Percentiles rank a stretch among this genome's conserved stretches.
phyloP scores from a whole-genome alignment of 2,329 filamentous ascomycete species.

The Drechslerella coelobrocha region DNA sequence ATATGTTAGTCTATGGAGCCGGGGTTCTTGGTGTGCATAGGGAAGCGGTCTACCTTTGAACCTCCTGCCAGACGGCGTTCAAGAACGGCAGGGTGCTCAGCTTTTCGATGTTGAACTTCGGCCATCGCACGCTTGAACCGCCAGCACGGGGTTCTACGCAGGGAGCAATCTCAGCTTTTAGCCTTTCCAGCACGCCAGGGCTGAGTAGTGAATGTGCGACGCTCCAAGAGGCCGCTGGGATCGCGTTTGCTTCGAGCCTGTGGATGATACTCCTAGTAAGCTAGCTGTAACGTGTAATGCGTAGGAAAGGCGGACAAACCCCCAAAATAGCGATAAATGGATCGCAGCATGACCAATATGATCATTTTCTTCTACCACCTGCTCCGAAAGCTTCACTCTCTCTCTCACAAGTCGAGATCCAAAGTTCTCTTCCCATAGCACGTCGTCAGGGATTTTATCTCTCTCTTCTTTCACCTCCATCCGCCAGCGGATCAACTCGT shows the following conservation, averaged over 20 bases:
- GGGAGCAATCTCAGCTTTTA: conserved; percentile 16
- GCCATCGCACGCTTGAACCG: conserved; percentile 22
- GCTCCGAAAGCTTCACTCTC: conserved; percentile 23
- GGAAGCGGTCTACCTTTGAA: conserved; percentile 18
- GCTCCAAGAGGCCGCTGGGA: conserved; percentile 23
- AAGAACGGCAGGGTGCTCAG: conserved; percentile 24
- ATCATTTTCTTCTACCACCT: conserved; percentile 22
- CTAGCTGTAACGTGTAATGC: background rate
- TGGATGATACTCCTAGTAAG: background rate
- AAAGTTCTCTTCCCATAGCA: conserved; percentile 41
- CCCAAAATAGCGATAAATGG: conserved; percentile 41
- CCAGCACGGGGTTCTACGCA: conserved; percentile 1
- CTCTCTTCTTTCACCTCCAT: conserved; percentile 23
- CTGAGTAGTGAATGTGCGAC: conserved; percentile 13
- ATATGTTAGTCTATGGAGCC: background rate
- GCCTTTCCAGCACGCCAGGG: conserved; percentile 17
- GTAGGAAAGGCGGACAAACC: conserved; percentile 16
- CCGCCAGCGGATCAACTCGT: conserved; percentile 25
- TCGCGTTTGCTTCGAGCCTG: conserved; percentile 40
- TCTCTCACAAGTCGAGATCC: conserved; percentile 23
- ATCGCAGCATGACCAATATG: conserved; percentile 26
- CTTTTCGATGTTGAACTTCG: conserved; percentile 28
- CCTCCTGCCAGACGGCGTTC: conserved; percentile 37
- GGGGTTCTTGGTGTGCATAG: background rate
- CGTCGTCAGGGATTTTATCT: conserved; percentile 29